These are phyloP conservation scores for Naegleria lovaniensis DNA, from an alignment of 208 protist species.

Conservation along the genomic window DNA sequence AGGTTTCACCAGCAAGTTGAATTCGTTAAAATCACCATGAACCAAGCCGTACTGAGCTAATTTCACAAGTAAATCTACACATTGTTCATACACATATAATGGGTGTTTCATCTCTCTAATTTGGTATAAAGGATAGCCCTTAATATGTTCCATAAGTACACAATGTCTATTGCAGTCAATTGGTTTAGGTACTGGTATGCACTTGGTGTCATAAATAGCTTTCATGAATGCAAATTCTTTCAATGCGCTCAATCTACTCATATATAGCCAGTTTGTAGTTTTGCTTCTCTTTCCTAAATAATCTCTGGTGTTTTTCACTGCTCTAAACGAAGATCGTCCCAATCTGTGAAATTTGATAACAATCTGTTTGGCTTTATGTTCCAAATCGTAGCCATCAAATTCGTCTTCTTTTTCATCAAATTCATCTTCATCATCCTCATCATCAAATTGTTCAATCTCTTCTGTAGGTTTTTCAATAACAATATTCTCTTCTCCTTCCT, in stretches of 20 bases:
- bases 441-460: not conserved
- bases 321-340: constrained; percentile 93
- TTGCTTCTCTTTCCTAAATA: constrained; percentile 81
- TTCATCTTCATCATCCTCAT: constrained; percentile 19
- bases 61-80: constrained; percentile 82
- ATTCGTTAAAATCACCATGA: constrained; percentile 99
- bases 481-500: not conserved
- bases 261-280: constrained; percentile 92
- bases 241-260: constrained; percentile 89
- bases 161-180: constrained; percentile 96
- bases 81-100: constrained; percentile 69
- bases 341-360: constrained; percentile 89
- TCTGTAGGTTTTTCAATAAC: not conserved
- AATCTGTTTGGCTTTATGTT: constrained; percentile 52
- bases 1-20: constrained; percentile 93
- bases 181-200: constrained; percentile 86
- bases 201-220: constrained; percentile 85
- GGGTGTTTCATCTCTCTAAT: constrained; percentile 74
- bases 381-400: constrained; percentile 35
- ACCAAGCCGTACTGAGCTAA: constrained; percentile 89
- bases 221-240: constrained; percentile 97
- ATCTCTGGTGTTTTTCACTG: constrained; percentile 90
- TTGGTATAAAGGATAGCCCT: constrained; percentile 84
- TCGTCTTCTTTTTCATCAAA: constrained; percentile 44
- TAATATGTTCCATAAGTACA: constrained; percentile 91